These are phyloP conservation scores for Grosmannia serpens DNA, from an alignment of 2,329 filamentous ascomycete species.

Conservation along the genomic window DNA sequence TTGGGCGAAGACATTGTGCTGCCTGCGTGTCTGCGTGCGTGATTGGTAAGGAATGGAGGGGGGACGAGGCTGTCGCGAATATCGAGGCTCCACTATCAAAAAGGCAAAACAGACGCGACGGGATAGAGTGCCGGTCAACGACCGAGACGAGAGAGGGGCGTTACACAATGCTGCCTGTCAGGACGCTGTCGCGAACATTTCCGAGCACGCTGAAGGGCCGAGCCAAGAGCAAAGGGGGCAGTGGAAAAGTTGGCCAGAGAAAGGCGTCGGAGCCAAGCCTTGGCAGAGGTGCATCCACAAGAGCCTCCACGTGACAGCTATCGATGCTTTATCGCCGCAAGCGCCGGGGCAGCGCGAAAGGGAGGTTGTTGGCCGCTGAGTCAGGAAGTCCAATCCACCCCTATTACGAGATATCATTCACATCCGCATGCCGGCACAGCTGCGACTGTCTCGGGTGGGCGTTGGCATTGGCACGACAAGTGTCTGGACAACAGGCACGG, in stretches of 20 bases:
- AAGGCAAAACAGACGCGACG: no score
- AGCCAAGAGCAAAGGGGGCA: background rate
- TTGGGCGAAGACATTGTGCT: slow-evolving; percentile 17
- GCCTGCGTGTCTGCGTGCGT: no score
- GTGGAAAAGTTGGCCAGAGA: background rate
- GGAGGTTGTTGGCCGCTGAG: background rate
- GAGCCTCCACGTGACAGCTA: background rate
- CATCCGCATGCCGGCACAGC: no score
- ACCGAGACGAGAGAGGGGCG: background rate
- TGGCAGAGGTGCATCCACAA: background rate
- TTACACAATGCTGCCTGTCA: background rate
- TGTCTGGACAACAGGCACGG: background rate
- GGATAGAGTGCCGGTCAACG: no score
- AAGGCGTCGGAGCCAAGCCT: background rate
- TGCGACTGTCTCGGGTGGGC: background rate
- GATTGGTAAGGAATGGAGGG: background rate
- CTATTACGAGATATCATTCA: background rate
- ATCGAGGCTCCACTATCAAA: background rate
- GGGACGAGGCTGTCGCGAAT: background rate
- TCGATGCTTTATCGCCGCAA: background rate
- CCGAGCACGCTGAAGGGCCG: background rate
- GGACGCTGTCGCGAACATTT: background rate
- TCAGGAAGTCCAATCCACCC: background rate
- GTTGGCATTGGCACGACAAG: background rate
- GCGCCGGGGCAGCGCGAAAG: background rate